These are phyloP conservation scores for Sabuloglossum arenarium DNA, from an alignment of 495 filamentous ascomycete species.

Conservation along the genomic window DNA sequence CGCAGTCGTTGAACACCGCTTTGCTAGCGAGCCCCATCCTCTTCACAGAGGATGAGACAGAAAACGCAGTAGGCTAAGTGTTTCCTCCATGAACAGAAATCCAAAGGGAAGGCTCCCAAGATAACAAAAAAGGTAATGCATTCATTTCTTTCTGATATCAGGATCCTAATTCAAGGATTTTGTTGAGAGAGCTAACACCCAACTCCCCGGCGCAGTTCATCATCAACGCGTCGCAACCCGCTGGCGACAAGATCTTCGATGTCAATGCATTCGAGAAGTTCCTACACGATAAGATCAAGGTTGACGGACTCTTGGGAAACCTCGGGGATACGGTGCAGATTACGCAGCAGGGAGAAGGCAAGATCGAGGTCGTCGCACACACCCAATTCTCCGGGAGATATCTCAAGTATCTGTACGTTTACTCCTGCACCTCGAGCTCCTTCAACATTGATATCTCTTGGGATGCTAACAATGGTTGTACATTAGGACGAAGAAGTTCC, in stretches of 20 bases:
- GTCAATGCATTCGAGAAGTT: constrained; percentile 98
- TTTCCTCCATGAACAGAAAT: constrained; percentile 36
- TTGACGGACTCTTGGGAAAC: constrained; percentile 93
- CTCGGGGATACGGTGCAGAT: constrained; percentile 86
- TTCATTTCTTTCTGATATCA: constrained; percentile 1
- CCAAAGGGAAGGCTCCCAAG: constrained; percentile 39
- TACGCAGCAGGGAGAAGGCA: constrained; percentile 76
- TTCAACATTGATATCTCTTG: constrained; percentile 4
- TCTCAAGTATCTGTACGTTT: constrained; percentile 92
- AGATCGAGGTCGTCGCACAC: constrained; percentile 94
- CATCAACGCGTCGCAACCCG: constrained; percentile 96
- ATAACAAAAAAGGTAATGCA: constrained; percentile 42
- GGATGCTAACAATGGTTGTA: constrained; percentile 7
- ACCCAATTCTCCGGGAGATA: constrained; percentile 96
- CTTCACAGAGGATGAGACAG: constrained; percentile 18
- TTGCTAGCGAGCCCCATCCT: constrained; percentile 60
- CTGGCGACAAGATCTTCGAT: constrained; percentile 99
- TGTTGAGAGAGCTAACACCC: not conserved
- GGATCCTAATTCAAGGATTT: not conserved
- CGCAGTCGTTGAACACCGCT: constrained; percentile 42
- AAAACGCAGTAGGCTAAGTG: constrained; percentile 86
- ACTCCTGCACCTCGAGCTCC: not conserved
- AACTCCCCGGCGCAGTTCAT: constrained; percentile 53
- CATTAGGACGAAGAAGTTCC: constrained; percentile 95
- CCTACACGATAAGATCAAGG: constrained; percentile 99